Percentiles rank a stretch among this genome's conserved stretches.
Evolutionary conservation across 345 rosid genomes (phyloP).

Genomic region (Sapria himalayana): DNA sequence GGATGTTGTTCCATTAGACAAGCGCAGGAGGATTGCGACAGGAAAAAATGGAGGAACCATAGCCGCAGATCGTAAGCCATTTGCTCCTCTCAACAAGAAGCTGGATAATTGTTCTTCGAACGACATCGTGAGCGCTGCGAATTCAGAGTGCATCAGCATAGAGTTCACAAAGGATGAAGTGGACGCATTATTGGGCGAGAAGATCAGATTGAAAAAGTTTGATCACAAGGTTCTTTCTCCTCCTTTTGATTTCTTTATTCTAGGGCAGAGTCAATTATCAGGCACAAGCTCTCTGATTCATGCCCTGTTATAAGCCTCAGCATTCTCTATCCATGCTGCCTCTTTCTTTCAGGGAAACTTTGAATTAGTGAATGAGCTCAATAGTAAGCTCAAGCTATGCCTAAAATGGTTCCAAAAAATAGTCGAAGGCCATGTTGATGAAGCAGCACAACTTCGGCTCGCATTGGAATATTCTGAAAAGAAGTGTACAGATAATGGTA

Average conservation of each 20-base stretch:
- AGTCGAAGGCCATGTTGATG: constrained; percentile 34
- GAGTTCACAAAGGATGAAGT: constrained; percentile 68
- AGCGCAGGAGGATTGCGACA: constrained; percentile 31
- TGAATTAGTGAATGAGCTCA: constrained; percentile 35
- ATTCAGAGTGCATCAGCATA: constrained; percentile 16
- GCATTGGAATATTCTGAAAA: constrained; percentile 37
- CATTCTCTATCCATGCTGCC: neutral
- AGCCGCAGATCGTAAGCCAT: constrained; percentile 28
- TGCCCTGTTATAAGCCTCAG: neutral
- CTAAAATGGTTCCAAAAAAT: constrained; percentile 53
- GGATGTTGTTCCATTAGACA: constrained; percentile 39
- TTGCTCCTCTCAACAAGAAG: constrained; percentile 21
- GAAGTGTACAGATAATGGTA: constrained; percentile 36
- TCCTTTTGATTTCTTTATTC: neutral
- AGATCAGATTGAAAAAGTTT: constrained; percentile 40
- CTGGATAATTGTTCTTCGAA: constrained; percentile 22
- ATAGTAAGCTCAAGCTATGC: constrained; percentile 49
- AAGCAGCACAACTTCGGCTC: constrained; percentile 32
- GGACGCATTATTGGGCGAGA: constrained; percentile 49
- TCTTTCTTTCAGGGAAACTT: constrained; percentile 27
- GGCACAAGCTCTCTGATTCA: too few species aligned
- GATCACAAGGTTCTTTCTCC: constrained; percentile 45
- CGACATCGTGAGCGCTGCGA: constrained; percentile 24
- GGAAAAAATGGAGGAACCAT: constrained; percentile 18
- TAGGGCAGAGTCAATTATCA: too few species aligned